Base-by-base conservation (phyloP, 306 rosid species). In the Trifolium dubium region DNA sequence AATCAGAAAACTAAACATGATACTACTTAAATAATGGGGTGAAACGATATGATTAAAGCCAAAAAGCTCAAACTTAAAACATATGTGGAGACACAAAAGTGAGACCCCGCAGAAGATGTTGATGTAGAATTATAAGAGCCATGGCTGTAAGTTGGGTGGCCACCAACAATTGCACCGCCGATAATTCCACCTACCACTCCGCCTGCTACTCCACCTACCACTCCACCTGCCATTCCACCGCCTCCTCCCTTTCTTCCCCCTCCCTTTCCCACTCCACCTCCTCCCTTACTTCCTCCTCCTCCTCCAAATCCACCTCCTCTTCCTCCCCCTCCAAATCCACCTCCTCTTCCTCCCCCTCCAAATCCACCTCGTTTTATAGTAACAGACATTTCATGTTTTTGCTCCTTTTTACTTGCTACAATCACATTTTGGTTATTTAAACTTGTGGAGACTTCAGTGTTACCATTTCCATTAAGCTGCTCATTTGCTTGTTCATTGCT, bases 401-500 rank as follows among this genome's bases (percentile, higher is more conserved):
- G 43, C 31, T 17, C 72, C 12, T 55, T 68, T 34, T 47, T 40
- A 62, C 53, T 69, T 73, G 64, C 64, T 23, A 10, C 53, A 41
- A 5, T 2, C 5, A 55, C 67, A 18, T 14, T 63, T 56, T 61
- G 60, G 13, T 72, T 3, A 3, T 11, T 75, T 49, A 76, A 32
- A 35, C 35, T 43, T 15, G 0, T 67, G 29, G 72, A 43, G 35
- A 47, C 46, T 17, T 67, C 41, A 5, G 37, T 72, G 74, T 63
- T 80, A 76, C 56, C 32, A 30, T 30, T 80, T 79, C 62, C 62
- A 67, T 80, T 23, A 23, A 23, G 23, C 23, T 23, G 23, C 51
- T 68, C 11, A 1, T 68, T 72, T 67, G 79, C 32, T 17, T 60
- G 77, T 53, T 19, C 81, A 13, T 43, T 76, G 69, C 64, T 49